A percentile compares a stretch with the other conserved stretches of the same genome.
Conservation (phyloP, 176 grass and related monocot species). For the Rhynchospora breviuscula region DNA sequence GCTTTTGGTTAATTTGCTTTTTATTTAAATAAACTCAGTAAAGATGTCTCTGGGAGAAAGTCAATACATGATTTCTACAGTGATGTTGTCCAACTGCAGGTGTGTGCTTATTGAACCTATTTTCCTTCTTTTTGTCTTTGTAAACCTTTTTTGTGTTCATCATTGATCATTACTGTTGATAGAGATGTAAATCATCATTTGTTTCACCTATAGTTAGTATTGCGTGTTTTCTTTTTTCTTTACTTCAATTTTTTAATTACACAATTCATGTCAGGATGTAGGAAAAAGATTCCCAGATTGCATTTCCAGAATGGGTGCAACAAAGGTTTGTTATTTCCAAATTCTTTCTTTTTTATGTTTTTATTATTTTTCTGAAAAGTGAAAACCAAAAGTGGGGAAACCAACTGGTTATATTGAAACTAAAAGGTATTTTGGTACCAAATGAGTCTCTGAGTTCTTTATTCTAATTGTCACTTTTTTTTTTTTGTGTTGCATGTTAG, state of each 20-base stretch:
- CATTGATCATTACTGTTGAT: not conserved
- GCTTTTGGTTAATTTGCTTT: not conserved
- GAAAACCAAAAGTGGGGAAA: no score
- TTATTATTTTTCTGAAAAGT: no score
- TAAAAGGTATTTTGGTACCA: no score
- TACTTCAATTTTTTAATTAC: slow-evolving; percentile 7
- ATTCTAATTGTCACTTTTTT: not conserved
- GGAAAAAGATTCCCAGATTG: slow-evolving; percentile 41
- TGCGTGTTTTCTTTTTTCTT: not conserved
- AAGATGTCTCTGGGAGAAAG: slow-evolving; percentile 60
- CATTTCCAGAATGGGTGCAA: slow-evolving; percentile 30
- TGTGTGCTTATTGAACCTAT: slow-evolving; percentile 11
- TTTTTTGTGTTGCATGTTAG: not conserved
- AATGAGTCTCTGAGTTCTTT: not conserved
- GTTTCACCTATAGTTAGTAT: not conserved
- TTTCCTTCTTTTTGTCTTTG: not conserved
- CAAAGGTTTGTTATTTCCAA: slow-evolving; percentile 9
- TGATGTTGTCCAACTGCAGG: slow-evolving; percentile 66
- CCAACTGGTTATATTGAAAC: no score
- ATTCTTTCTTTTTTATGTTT: not conserved
- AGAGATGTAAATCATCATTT: not conserved
- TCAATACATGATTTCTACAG: slow-evolving; percentile 29
- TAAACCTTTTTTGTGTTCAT: not conserved
- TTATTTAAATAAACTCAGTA: slow-evolving; percentile 24
- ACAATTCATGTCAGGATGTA: slow-evolving; percentile 36